Conservation (phyloP, 352 stramenopile species). For the Phytophthora meadii region DNA sequence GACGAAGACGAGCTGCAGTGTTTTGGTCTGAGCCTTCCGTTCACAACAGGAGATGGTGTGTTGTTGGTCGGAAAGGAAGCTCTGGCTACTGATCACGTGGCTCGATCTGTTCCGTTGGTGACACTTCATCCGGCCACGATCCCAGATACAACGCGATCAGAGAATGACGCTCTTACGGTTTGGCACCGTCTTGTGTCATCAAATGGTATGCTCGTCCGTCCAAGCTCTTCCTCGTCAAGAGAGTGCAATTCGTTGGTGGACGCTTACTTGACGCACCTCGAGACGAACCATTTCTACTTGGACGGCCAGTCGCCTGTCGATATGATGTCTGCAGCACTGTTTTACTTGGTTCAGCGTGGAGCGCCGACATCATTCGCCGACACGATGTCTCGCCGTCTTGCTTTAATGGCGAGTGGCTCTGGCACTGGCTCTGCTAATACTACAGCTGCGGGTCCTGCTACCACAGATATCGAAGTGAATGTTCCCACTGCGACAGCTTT, state of each 20-base stretch:
- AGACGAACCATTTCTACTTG: slow-evolving; percentile 42
- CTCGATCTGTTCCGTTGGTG: slow-evolving; percentile 19
- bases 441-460: slow-evolving; percentile 4
- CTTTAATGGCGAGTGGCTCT: slow-evolving; percentile 28
- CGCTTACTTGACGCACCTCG: slow-evolving; percentile 42
- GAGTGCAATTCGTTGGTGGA: slow-evolving; percentile 43
- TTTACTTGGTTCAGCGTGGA: slow-evolving; percentile 61
- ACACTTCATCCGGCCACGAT: slow-evolving; percentile 32
- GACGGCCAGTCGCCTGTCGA: slow-evolving; percentile 25
- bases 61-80: slow-evolving; percentile 43
- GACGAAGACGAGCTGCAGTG: slow-evolving; percentile 33
- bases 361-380: slow-evolving; percentile 40
- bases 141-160: slow-evolving; percentile 16
- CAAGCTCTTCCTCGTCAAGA: slow-evolving; percentile 7
- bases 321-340: slow-evolving; percentile 50
- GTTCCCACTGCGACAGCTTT: slow-evolving; percentile 49
- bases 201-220: slow-evolving; percentile 34
- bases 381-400: slow-evolving; percentile 26
- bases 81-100: slow-evolving; percentile 28
- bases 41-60: slow-evolving; percentile 24
- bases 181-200: slow-evolving; percentile 44
- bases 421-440: slow-evolving; percentile 4
- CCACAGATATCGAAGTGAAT: slow-evolving; percentile 60
- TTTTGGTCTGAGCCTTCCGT: slow-evolving; percentile 42
- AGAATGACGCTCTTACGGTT: slow-evolving; percentile 21